Evolutionary conservation across 768 basidiomycete species (phyloP), one percentile per base, ranked within the genome.

Genomic region (Paxillus involutus): DNA sequence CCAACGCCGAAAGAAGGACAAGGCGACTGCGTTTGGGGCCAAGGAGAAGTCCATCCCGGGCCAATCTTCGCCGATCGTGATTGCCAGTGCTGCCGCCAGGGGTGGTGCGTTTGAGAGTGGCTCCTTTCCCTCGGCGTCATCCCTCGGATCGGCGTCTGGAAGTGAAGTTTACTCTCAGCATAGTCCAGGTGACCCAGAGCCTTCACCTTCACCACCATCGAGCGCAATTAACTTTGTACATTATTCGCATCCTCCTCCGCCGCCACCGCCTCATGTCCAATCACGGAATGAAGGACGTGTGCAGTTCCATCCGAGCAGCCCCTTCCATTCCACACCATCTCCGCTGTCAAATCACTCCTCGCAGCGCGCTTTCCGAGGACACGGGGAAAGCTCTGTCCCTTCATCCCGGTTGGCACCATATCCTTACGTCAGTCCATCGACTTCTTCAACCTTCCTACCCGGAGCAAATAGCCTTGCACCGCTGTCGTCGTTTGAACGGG

Each of bases 141-240:
- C 83, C 44, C 72, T 78, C 26, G 80, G 79, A 21, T 83, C 83
- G n/a, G 74, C 73, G 26, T 81, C 82, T 17, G 81, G 82, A 35
- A 82, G 77, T 62, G 85, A 85, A 9, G 71, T 76, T 44, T 87
- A 79, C 62, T 70, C 77, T 46, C 78, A 78, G 36, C 68, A 82
- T 43, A 72, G 75, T 49, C 73, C 75, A 44, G 67, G 77, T 53
- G 65, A 66, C 36, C 62, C 66, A 30, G 67, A 70, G 48, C 81
- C 84, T 1, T 87, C 86, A 16, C 86, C 87, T 17, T 86, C 87
- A n/a, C 87, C 88, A 16, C 83, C 84, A 6, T 75, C 80, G 16
- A 71, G 73, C 44, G 73, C 67, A 48, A 68, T 81, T 68, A 81
- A 72, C 55, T 88, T 86, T 68, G 77, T 81, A 41, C 83, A 85